Percentiles rank a stretch among this genome's conserved stretches.
Evolutionary conservation across 768 basidiomycete species (phyloP).

Genomic region (Dentipellis sp.): DNA sequence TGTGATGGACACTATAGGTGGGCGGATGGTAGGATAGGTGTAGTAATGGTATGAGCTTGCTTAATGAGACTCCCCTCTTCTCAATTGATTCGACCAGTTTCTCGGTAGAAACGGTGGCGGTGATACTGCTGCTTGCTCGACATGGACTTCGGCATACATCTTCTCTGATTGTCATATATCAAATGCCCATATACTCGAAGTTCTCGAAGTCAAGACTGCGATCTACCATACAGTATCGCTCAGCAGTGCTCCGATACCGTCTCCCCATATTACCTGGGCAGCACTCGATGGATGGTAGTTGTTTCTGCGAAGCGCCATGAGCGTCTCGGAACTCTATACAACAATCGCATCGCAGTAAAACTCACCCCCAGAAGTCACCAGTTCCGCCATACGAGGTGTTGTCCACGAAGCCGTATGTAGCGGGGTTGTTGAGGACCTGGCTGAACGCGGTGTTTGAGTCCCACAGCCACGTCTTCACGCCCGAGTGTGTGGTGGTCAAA

Average conservation of each 20-base stretch:
- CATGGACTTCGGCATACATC: too few species aligned
- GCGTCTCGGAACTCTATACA: not conserved
- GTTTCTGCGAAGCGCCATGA: constrained; percentile 28
- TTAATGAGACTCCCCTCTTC: not conserved
- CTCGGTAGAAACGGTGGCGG: too few species aligned
- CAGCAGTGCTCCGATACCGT: constrained; percentile 15
- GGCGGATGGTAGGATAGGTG: not conserved
- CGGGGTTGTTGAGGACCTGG: constrained; percentile 38
- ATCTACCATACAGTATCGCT: constrained; percentile 17
- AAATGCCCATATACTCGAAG: too few species aligned
- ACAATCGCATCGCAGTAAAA: not conserved
- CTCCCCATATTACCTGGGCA: constrained; percentile 19
- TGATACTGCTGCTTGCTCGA: too few species aligned
- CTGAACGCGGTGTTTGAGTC: constrained; percentile 43
- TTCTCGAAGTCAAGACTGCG: too few species aligned
- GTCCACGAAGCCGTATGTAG: constrained; percentile 47
- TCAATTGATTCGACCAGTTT: not conserved
- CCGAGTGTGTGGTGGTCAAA: constrained; percentile 36
- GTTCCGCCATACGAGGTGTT: constrained; percentile 35
- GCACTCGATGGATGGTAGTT: constrained; percentile 40
- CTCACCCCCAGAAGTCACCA: constrained; percentile 48
- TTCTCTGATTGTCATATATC: too few species aligned
- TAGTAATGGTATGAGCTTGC: not conserved
- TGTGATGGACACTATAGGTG: not conserved
- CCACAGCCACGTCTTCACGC: constrained; percentile 41